Percentiles rank a stretch among this genome's conserved stretches.
phyloP scores from a whole-genome alignment of 139 green algal species.

The Tetraselmis chui region DNA sequence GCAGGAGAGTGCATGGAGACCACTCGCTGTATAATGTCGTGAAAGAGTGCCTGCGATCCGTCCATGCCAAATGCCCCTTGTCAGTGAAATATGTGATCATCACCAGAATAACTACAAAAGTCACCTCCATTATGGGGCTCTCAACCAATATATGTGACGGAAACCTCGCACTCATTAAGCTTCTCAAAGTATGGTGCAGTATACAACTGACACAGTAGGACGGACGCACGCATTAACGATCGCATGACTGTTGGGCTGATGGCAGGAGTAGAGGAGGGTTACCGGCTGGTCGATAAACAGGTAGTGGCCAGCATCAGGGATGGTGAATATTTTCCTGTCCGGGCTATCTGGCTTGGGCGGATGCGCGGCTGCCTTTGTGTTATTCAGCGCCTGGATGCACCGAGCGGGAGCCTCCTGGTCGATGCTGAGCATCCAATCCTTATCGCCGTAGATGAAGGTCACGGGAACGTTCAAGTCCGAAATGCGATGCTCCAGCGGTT shows the following conservation, averaged over 20 bases:
- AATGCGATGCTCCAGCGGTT: slow-evolving; percentile 56
- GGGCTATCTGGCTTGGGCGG: background rate
- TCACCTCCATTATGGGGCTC: too few species aligned
- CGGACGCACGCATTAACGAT: background rate
- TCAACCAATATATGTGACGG: too few species aligned
- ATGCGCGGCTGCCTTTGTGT: background rate
- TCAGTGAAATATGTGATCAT: too few species aligned
- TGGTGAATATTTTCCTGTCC: slow-evolving; percentile 18
- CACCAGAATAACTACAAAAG: too few species aligned
- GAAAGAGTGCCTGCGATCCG: background rate
- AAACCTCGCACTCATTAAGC: too few species aligned
- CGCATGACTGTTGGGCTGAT: background rate
- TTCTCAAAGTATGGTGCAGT: too few species aligned
- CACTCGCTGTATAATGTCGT: background rate
- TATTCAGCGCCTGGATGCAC: slow-evolving; percentile 4
- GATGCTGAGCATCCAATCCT: slow-evolving; percentile 66
- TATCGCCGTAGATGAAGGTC: slow-evolving; percentile 61
- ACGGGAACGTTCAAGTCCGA: slow-evolving; percentile 52
- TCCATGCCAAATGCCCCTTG: background rate
- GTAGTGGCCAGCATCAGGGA: slow-evolving; percentile 60
- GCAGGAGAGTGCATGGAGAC: background rate
- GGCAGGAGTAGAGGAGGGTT: background rate
- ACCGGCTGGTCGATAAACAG: slow-evolving; percentile 68
- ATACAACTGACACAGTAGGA: too few species aligned
- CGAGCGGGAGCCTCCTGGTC: slow-evolving; percentile 26